Evolutionary conservation across 345 rosid genomes (phyloP).

Genomic region (Odontarrhena argentea): DNA sequence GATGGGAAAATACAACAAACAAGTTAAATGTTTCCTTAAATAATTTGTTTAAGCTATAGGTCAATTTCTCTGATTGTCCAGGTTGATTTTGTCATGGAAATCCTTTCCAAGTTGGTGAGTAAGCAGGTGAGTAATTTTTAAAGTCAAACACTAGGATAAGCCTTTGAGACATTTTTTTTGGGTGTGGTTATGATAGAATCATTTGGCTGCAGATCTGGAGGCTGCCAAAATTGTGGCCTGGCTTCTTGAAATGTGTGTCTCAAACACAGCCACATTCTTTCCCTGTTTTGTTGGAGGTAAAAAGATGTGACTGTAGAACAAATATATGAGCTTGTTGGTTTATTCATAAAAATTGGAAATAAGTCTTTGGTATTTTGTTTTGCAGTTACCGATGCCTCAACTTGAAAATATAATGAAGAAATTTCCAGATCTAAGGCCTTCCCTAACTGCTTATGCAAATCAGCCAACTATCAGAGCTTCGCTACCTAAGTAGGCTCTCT

Average conservation of each 20-base stretch:
- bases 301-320: background rate
- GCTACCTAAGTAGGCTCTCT: constrained; percentile 61
- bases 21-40: constrained; percentile 8
- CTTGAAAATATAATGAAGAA: constrained; percentile 82
- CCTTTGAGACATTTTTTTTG: constrained; percentile 2
- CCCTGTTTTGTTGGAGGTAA: constrained; percentile 80
- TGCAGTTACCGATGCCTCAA: constrained; percentile 83
- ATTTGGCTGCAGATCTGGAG: constrained; percentile 74
- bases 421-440: constrained; percentile 67
- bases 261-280: constrained; percentile 96
- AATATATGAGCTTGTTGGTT: background rate
- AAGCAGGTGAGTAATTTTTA: constrained; percentile 68
- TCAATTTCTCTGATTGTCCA: constrained; percentile 34
- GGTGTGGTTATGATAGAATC: constrained; percentile 14
- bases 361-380: constrained; percentile 35
- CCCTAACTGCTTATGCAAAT: constrained; percentile 69
- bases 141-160: constrained; percentile 25
- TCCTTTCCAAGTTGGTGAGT: constrained; percentile 85
- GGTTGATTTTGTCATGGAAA: constrained; percentile 98
- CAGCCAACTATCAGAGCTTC: constrained; percentile 69
- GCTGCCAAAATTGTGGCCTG: constrained; percentile 97
- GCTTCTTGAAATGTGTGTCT: constrained; percentile 91
- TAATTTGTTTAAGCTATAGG: constrained; percentile 2
- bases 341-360: background rate
- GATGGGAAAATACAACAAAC: constrained; percentile 15